These are phyloP conservation scores for Dactylellina leptospora DNA, from an alignment of 2,329 filamentous ascomycete genomes.

Conservation along the genomic window DNA sequence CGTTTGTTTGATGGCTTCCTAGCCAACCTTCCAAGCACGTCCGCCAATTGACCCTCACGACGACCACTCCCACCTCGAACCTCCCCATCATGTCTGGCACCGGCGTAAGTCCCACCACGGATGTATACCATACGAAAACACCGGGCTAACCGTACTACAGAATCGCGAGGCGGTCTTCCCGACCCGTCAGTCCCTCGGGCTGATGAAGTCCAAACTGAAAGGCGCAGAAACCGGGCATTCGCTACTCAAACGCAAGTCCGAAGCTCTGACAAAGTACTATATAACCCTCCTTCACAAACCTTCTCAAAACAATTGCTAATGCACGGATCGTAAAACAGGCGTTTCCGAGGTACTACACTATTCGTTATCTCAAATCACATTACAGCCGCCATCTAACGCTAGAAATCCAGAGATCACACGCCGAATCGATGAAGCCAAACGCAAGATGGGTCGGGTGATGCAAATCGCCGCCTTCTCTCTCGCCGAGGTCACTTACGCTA, in stretches of 20 bases:
- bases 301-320: slow-evolving; percentile 24
- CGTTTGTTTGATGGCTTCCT: neutral
- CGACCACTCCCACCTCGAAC: slow-evolving; percentile 18
- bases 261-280: slow-evolving; percentile 89
- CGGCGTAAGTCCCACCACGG: slow-evolving; percentile 26
- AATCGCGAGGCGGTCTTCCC: slow-evolving; percentile 96
- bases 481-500: slow-evolving; percentile 95
- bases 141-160: slow-evolving; percentile 63
- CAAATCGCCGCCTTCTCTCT: slow-evolving; percentile 98
- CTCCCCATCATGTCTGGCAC: slow-evolving; percentile 45
- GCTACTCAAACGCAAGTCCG: slow-evolving; percentile 95
- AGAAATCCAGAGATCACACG: slow-evolving; percentile 82
- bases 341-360: slow-evolving; percentile 77
- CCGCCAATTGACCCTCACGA: neutral
- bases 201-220: slow-evolving; percentile 99
- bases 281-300: slow-evolving; percentile 55
- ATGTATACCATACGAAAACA: neutral
- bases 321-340: slow-evolving; percentile 65
- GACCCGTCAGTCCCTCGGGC: slow-evolving; percentile 91
- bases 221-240: slow-evolving; percentile 90
- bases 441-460: slow-evolving; percentile 99
- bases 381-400: neutral
- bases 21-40: slow-evolving; percentile 9
- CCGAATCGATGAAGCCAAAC: slow-evolving; percentile 97
- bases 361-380: neutral